Evolutionary conservation across 1,284 basidiomycete genomes (phyloP), one percentile per base, ranked within the genome.

Genomic region (Athelia sp.): DNA sequence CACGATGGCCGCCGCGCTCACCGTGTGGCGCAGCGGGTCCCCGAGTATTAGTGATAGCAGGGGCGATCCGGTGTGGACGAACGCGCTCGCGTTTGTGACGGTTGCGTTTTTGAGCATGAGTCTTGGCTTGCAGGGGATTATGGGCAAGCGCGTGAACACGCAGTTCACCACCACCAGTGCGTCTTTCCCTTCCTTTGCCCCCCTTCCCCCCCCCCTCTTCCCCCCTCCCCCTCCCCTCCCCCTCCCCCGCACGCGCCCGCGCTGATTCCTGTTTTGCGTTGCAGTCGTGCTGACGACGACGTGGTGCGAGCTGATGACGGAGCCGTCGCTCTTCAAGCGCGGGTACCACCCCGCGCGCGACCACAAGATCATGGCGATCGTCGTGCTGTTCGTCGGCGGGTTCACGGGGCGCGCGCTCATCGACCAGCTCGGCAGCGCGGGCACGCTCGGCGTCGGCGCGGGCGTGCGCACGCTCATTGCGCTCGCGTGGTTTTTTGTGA

Each of bases 291-390:
- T 90, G 18, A 91, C 87, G 4, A 90, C 89, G 8, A 82, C 90
- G 18, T 93, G 90, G 90, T 88, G 90, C 50, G 89, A 93, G 65
- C 79, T 93, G 48, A 76, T 89, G 72, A 82, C 83, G 46, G 89
- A 92, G 62, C 89, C 90, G 0, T 70, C 79, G 43, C 74, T 93
- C 9, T 87, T 84, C 72, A 68, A 66, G 29, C 72, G 73, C 36
- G 65, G 73, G 31, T 68, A 73, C 50, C 74, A 87, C 52, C 68
- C 67, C 24, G 74, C 82, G 2, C 81, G 90, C 32, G 90, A 93
- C 62, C 82, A 90, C 65, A 82, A 85, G 56, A 58, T 84, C 46
- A 70, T 88, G 54, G 90, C 82, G 0, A 84, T 89, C 47, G 43
- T 74, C n/a, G 67, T 76, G 15, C 73, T 92, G 44, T 87, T 93